Evolutionary conservation across 768 basidiomycete species (phyloP).

Genomic region (Kwoniella botswanensis): DNA sequence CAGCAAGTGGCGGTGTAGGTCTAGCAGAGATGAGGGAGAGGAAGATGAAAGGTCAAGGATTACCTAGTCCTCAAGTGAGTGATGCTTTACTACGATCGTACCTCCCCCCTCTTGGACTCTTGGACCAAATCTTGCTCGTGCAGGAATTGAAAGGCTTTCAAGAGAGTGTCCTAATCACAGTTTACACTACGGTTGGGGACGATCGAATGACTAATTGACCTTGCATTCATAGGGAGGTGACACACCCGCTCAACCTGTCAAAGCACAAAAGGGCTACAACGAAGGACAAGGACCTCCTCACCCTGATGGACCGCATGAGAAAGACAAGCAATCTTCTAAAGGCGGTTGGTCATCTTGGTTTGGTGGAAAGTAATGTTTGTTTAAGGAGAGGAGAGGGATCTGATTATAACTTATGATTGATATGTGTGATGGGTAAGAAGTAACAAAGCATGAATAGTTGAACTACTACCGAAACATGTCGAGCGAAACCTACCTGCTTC

Average conservation of each 20-base stretch:
- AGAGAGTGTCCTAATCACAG: too few species aligned
- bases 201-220: not conserved
- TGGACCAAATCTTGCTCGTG: not conserved
- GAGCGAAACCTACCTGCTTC: too few species aligned
- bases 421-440: not conserved
- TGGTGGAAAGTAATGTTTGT: not conserved
- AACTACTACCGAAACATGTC: too few species aligned
- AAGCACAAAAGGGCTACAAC: constrained; percentile 28
- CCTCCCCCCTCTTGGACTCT: not conserved
- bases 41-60: constrained; percentile 52
- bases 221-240: constrained; percentile 32
- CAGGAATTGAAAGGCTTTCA: too few species aligned
- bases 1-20: constrained; percentile 51
- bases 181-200: too few species aligned
- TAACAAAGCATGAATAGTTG: not conserved
- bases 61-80: constrained; percentile 53
- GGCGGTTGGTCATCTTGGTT: constrained; percentile 13
- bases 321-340: not conserved
- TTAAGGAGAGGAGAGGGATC: not conserved
- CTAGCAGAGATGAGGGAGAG: constrained; percentile 58
- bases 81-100: too few species aligned
- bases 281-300: constrained; percentile 19
- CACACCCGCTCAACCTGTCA: constrained; percentile 38
- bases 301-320: constrained; percentile 12
- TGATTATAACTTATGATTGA: too few species aligned